Evolutionary conservation across 805 yeast genomes (phyloP), one percentile per base, ranked within the genome.

Genomic region (Middelhovenomyces tepae): DNA sequence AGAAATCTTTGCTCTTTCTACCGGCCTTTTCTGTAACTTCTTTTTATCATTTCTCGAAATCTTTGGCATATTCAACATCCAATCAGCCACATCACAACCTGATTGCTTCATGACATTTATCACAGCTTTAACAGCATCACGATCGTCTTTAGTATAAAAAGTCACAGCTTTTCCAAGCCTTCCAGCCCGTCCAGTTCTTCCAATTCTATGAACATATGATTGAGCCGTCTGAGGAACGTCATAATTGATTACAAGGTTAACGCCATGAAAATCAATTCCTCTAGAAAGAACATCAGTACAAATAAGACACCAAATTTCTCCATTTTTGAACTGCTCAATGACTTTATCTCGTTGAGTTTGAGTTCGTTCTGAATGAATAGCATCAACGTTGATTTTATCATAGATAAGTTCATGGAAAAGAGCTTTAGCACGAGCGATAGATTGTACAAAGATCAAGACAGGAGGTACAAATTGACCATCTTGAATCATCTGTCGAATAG

Each of bases 161-260:
- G 98, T 91, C 13, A 91, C 73, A 0, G 97, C 96, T 46, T 69
- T 70, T 37, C 99, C 98, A 6, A 60, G 50, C 39, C 80, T 74
- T 1, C 94, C 95, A 34, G 85, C 95, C 68, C 99, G 78, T 46
- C 98, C 99, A 2, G 98, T 89, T 67, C 99, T 80, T 58, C 99
- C 99, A 49, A 91, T 84, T 62, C 99, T 75, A 58, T 91, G 99
- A 28, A 91, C 95, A 55, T 91, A 91, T 0, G 95, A 79, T 57
- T 89, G 96, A 1, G 96, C 85, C 27, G 80, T 73, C 48, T 76
- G 82, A 11, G 99, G 99, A 8, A 91, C 94, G 59, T 91, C 99
- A 56, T 91, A 91, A 59, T 91, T 91, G 45, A 91, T 83, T 25
- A 91, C 96, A 38, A 93, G 56, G 51, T 87, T 91, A 31, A 91